These are phyloP conservation scores for Teunomyces gatunensis DNA, from an alignment of 805 yeast genomes.

Conservation along the genomic window DNA sequence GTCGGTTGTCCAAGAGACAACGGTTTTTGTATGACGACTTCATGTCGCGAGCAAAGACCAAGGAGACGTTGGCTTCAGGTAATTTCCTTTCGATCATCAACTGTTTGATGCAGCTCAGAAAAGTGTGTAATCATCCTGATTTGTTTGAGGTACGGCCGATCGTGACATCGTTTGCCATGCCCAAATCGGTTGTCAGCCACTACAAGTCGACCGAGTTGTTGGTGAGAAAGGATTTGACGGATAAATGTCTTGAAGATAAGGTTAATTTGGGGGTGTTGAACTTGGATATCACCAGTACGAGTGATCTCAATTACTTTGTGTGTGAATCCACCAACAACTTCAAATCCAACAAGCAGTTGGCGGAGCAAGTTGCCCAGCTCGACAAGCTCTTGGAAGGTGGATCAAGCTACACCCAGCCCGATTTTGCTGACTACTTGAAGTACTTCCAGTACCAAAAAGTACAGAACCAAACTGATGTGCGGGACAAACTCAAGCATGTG, in stretches of 20 bases:
- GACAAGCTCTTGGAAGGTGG: slow-evolving; percentile 30
- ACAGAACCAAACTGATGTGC: slow-evolving; percentile 48
- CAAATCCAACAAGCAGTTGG: slow-evolving; percentile 48
- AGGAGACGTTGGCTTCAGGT: slow-evolving; percentile 89
- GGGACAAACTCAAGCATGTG: slow-evolving; percentile 54
- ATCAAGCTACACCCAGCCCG: slow-evolving; percentile 20
- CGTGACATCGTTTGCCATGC: slow-evolving; percentile 81
- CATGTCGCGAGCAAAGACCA: slow-evolving; percentile 94
- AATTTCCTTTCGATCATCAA: slow-evolving; percentile 93
- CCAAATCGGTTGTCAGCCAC: slow-evolving; percentile 54
- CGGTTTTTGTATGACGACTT: slow-evolving; percentile 91
- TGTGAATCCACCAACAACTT: slow-evolving; percentile 41
- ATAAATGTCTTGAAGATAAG: slow-evolving; percentile 11
- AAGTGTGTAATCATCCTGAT: slow-evolving; percentile 97
- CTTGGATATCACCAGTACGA: slow-evolving; percentile 51
- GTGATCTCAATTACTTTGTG: slow-evolving; percentile 44
- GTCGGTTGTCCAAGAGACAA: slow-evolving; percentile 90
- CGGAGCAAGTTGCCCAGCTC: slow-evolving; percentile 42
- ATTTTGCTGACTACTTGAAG: slow-evolving; percentile 41
- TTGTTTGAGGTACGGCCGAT: slow-evolving; percentile 94
- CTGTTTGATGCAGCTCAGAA: slow-evolving; percentile 95
- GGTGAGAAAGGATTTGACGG: slow-evolving; percentile 18
- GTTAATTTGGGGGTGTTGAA: slow-evolving; percentile 61
- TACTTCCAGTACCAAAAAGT: slow-evolving; percentile 60
- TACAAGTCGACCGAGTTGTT: slow-evolving; percentile 34